Conservation (phyloP, 208 protist genomes). For the Acanthamoeba rhysodes region DNA sequence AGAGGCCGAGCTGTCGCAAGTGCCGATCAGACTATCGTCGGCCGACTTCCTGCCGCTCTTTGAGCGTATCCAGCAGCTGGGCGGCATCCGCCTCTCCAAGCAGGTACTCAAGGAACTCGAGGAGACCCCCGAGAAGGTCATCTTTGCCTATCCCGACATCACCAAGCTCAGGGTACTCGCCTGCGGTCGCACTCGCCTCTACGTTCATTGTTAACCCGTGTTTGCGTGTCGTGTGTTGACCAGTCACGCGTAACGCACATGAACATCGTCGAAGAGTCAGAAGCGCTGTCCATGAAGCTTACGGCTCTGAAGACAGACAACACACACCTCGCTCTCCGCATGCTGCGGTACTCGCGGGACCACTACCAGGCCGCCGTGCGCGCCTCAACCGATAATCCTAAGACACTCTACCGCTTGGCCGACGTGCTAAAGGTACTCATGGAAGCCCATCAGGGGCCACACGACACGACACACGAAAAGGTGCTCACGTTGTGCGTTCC, state of each 20-base stretch:
- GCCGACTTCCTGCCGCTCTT: slow-evolving; percentile 60
- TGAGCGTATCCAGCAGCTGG: slow-evolving; percentile 65
- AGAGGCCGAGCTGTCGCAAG: neutral
- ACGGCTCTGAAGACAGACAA: slow-evolving; percentile 54
- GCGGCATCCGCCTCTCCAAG: slow-evolving; percentile 69
- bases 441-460: too few species aligned
- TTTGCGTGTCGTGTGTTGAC: neutral
- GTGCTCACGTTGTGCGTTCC: too few species aligned
- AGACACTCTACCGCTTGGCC: slow-evolving; percentile 67
- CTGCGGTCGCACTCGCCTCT: too few species aligned
- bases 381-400: slow-evolving; percentile 71
- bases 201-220: too few species aligned
- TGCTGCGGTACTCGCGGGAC: slow-evolving; percentile 70
- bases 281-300: slow-evolving; percentile 69
- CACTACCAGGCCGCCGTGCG: slow-evolving; percentile 74
- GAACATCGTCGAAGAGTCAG: slow-evolving; percentile 77
- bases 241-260: slow-evolving; percentile 71
- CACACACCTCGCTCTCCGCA: slow-evolving; percentile 70
- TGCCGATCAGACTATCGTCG: slow-evolving; percentile 5
- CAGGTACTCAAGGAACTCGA: slow-evolving; percentile 74
- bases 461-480: too few species aligned
- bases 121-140: slow-evolving; percentile 72
- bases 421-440: slow-evolving; percentile 64
- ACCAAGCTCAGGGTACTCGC: slow-evolving; percentile 52
- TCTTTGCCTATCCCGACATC: slow-evolving; percentile 78